Percentiles rank a stretch among this genome's conserved stretches.
These are phyloP conservation scores for Rossbeevera mucosa DNA, from an alignment of 768 basidiomycete genomes.

Conservation along the genomic window DNA sequence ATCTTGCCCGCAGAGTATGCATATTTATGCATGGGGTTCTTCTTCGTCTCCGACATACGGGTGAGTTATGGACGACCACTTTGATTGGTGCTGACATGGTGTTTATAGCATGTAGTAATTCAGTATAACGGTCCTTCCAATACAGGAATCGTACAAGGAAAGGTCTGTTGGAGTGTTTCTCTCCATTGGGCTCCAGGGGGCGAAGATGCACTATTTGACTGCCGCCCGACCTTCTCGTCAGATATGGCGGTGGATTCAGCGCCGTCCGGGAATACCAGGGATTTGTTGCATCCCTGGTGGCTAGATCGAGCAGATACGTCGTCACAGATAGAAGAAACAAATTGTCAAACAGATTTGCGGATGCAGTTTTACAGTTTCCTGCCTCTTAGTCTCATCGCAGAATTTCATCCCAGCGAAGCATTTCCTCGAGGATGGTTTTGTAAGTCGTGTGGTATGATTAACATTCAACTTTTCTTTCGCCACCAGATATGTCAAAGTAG, in stretches of 20 bases:
- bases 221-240: background rate
- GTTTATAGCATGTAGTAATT: conserved; percentile 14
- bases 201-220: conserved; percentile 34
- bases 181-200: conserved; percentile 49
- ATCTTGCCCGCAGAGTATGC: conserved; percentile 35
- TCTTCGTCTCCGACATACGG: conserved; percentile 38
- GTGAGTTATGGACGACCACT: conserved; percentile 23
- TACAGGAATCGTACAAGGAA: conserved; percentile 21
- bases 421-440: conserved; percentile 51
- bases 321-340: conserved; percentile 5
- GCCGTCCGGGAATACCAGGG: background rate
- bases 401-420: conserved; percentile 27
- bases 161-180: conserved; percentile 43
- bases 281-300: conserved; percentile 21
- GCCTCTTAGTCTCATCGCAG: conserved; percentile 29
- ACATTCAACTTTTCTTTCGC: conserved; percentile 42
- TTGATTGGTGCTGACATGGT: conserved; percentile 1
- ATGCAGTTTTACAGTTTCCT: conserved; percentile 27
- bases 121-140: background rate
- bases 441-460: conserved; percentile 43
- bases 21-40: conserved; percentile 45
- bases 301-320: conserved; percentile 10
- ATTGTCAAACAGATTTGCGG: conserved; percentile 20
- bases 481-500: conserved; percentile 43
- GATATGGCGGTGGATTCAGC: background rate